Base-by-base conservation (phyloP, 352 stramenopile genomes). In the Phytophthora fragariae region DNA sequence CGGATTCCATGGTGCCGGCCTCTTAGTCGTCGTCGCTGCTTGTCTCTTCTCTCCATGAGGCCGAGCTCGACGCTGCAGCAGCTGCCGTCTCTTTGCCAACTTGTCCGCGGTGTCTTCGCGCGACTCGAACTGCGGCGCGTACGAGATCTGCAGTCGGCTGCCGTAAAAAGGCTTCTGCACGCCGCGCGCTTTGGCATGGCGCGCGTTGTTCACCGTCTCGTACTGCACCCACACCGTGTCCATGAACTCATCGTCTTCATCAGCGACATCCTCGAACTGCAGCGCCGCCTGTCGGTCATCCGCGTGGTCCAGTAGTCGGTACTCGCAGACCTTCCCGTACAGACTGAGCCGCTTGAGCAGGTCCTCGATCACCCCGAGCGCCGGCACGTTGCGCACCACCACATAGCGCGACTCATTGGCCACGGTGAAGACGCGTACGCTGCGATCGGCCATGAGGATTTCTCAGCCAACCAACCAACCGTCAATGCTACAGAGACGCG, bases 161-260 rank as follows among this genome's bases (percentile, higher is more conserved):
- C 88, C 86, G 47, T 83, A 90, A 60, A 95, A 91, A 7, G 86
- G 80, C 55, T 87, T 92, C 60, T 84, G 81, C n/a, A 80, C 76
- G 10, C 70, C 80, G 15, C 81, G 78, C 41, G 62, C 71, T 68
- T 95, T 93, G 24, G 88, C 88, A 54, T 90, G 81, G 8, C 88
- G 85, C 50, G 88, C 86, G 19, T 92, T 92, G 64, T 91, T 92
- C 35, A 92, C 82, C 31, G 80, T 92, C 72, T 91, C 86, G 72
- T 92, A 95, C 55, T 92, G 65, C 29, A 95, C 67, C 86, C 85
- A 93, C 14, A 95, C 63, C 1, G 79, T 73, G 57, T 95, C 82
- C 2, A 79, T 88, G 66, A 91, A 95, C 14, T 80, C 64, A 5
- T 58, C 59, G 50, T 82, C 68, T 8, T 79, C 68, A 1, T 76